Evolutionary conservation across 1,284 basidiomycete genomes (phyloP).

Genomic region (Sanguinoderma infundibulare): DNA sequence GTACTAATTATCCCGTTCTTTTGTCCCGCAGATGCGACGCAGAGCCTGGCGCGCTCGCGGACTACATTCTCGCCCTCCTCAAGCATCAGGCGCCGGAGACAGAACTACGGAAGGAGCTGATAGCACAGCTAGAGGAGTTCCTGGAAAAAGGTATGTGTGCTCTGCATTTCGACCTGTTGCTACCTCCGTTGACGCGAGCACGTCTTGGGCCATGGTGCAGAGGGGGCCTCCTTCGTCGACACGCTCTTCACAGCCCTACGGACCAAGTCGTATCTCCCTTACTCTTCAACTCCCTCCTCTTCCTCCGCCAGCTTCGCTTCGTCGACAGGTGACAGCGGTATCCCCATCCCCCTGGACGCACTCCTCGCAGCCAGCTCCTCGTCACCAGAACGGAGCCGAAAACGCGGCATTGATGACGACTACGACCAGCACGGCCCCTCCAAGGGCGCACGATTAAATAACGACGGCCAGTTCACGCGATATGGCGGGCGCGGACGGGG

Average conservation of each 20-base stretch:
- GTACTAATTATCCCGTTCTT: slow-evolving; percentile 6
- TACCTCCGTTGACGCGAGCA: not conserved
- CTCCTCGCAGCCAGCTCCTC: slow-evolving; percentile 51
- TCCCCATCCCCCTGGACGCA: slow-evolving; percentile 77
- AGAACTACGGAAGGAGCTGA: slow-evolving; percentile 84
- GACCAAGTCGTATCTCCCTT: slow-evolving; percentile 83
- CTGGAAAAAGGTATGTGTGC: slow-evolving; percentile 77
- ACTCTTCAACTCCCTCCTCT: slow-evolving; percentile 44
- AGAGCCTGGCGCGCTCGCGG: slow-evolving; percentile 91
- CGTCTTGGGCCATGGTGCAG: slow-evolving; percentile 42
- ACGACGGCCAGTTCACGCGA: slow-evolving; percentile 66
- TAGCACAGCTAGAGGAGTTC: slow-evolving; percentile 86
- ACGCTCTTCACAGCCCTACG: slow-evolving; percentile 83
- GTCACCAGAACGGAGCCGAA: slow-evolving; percentile 59
- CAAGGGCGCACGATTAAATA: slow-evolving; percentile 71
- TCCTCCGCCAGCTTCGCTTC: slow-evolving; percentile 40
- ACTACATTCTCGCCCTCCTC: slow-evolving; percentile 94
- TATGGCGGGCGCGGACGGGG: slow-evolving; percentile 40
- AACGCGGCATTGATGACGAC: slow-evolving; percentile 69
- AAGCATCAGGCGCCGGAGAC: slow-evolving; percentile 86
- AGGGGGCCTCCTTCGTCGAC: slow-evolving; percentile 80
- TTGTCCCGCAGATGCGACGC: slow-evolving; percentile 82
- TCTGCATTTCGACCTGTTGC: slow-evolving; percentile 7
- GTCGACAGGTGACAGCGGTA: slow-evolving; percentile 55
- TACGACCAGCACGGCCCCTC: slow-evolving; percentile 61